Conservation (phyloP, 805 yeast species). For the Candida silvicultrix region DNA sequence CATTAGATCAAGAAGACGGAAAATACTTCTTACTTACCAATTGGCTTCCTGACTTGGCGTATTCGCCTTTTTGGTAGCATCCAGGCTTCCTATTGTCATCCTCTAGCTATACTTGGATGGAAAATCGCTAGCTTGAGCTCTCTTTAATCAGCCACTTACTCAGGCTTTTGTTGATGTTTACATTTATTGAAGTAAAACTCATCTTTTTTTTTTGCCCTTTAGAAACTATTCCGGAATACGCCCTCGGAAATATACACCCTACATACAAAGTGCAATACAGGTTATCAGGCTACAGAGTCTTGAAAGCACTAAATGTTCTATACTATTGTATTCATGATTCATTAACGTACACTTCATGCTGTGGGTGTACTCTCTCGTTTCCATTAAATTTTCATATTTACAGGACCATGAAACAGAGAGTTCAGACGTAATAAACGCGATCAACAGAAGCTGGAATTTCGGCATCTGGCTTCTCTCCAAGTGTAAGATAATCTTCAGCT, state of each 20-base stretch:
- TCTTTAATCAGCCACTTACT: neutral
- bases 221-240: neutral
- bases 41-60: neutral
- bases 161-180: neutral
- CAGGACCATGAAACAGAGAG: constrained; percentile 30
- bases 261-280: too few relatives aligned
- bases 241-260: neutral
- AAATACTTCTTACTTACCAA: neutral
- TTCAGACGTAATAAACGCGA: constrained; percentile 8
- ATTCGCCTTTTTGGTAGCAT: neutral
- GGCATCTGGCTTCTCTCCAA: constrained; percentile 22
- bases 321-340: constrained; percentile 12
- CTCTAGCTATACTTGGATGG: neutral
- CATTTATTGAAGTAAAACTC: neutral
- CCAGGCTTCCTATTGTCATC: neutral
- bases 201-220: neutral
- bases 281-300: too few relatives aligned
- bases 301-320: too few relatives aligned
- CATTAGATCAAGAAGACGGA: neutral
- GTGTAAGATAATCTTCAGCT: constrained; percentile 16
- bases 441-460: constrained; percentile 17
- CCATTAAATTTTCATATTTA: neutral
- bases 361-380: too few relatives aligned
- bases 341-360: neutral
- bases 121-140: neutral